Percentiles rank a stretch among this genome's conserved stretches.
Conservation (phyloP, 441 rosid species). For the Populus hybrid region DNA sequence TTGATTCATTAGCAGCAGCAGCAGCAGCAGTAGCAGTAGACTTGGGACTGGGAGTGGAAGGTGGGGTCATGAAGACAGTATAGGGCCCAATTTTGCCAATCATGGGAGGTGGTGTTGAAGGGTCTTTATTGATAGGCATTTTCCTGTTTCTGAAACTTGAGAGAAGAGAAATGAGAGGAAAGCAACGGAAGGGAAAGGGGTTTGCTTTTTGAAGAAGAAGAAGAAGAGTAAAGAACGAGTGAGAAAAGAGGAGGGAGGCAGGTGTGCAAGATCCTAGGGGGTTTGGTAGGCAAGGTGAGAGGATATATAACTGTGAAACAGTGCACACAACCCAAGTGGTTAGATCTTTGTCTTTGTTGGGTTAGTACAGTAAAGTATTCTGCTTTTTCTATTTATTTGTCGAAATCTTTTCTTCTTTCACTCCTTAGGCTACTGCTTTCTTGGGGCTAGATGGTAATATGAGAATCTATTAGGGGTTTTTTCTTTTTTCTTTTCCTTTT, state of each 20-base stretch:
- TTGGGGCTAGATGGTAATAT: too few relatives aligned
- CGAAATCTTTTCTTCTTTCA: too few relatives aligned
- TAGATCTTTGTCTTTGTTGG: slow-evolving; percentile 12
- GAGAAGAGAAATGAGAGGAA: slow-evolving; percentile 7
- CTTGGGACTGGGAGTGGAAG: slow-evolving; percentile 56
- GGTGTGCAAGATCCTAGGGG: not conserved
- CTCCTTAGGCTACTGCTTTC: not conserved
- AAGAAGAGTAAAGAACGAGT: not conserved
- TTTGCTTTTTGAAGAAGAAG: not conserved
- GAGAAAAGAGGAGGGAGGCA: not conserved
- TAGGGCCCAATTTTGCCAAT: slow-evolving; percentile 98
- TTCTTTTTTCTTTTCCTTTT: too few relatives aligned
- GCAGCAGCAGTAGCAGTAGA: not conserved
- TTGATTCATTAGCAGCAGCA: slow-evolving; percentile 24
- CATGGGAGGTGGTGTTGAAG: slow-evolving; percentile 75
- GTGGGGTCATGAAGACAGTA: slow-evolving; percentile 96
- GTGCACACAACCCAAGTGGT: slow-evolving; percentile 7
- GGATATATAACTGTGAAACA: not conserved
- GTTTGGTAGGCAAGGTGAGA: not conserved
- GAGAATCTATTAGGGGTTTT: too few relatives aligned
- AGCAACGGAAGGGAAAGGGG: not conserved
- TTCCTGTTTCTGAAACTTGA: slow-evolving; percentile 4
- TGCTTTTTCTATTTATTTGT: too few relatives aligned
- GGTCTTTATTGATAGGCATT: slow-evolving; percentile 75
- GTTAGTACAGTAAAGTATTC: not conserved